Conservation (phyloP, 2,329 filamentous ascomycete species). For the Botrytis paeoniae region DNA sequence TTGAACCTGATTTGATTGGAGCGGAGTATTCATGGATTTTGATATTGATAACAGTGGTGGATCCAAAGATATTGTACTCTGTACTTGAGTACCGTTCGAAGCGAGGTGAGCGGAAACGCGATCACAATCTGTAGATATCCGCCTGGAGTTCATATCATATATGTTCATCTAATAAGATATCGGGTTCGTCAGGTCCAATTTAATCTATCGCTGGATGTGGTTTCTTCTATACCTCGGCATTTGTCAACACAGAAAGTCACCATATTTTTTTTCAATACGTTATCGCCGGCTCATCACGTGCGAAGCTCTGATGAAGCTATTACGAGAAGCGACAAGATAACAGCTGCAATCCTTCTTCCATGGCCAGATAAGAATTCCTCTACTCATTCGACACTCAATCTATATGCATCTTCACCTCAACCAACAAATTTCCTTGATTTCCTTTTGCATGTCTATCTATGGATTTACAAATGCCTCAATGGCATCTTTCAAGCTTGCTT, state of each 20-base stretch:
- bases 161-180: background rate
- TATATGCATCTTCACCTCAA: background rate
- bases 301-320: slow-evolving; percentile 15
- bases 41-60: slow-evolving; percentile 11
- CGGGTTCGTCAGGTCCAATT: background rate
- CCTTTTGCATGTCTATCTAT: background rate
- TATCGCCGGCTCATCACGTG: slow-evolving; percentile 10
- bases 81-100: background rate
- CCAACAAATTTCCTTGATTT: slow-evolving; percentile 6
- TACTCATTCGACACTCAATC: slow-evolving; percentile 12
- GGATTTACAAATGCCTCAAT: background rate
- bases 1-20: background rate
- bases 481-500: background rate
- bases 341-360: slow-evolving; percentile 7
- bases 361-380: slow-evolving; percentile 15
- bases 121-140: background rate
- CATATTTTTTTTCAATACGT: background rate
- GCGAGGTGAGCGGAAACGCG: background rate
- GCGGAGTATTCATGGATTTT: background rate
- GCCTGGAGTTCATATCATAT: background rate
- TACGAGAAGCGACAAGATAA: slow-evolving; percentile 20
- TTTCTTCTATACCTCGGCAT: background rate
- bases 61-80: background rate
- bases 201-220: background rate
- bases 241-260: slow-evolving; percentile 7